Evolutionary conservation across 2,329 filamentous ascomycete genomes (phyloP).

Genomic region (Penicillium sp.): DNA sequence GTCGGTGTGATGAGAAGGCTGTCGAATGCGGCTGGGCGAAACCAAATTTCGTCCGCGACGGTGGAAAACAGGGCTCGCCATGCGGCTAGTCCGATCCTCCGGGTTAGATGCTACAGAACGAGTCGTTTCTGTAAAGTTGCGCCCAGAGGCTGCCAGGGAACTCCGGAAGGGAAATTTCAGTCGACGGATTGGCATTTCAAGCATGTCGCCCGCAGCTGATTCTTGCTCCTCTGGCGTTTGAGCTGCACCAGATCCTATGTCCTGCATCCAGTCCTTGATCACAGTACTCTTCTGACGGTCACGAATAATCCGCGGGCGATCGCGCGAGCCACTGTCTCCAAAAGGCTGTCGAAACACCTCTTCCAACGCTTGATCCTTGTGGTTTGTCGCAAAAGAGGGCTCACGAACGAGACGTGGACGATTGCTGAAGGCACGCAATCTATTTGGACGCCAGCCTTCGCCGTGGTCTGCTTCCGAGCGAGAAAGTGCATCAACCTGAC

Average conservation of each 20-base stretch:
- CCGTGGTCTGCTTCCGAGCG: constrained; percentile 48
- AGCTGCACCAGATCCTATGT: constrained; percentile 50
- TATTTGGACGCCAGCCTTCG: constrained; percentile 52
- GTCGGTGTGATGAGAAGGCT: constrained; percentile 60
- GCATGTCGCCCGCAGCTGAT: constrained; percentile 50
- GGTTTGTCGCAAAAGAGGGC: constrained; percentile 79
- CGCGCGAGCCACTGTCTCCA: constrained; percentile 53
- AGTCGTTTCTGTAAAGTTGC: constrained; percentile 47
- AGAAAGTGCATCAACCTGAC: constrained; percentile 69
- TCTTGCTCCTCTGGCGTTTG: constrained; percentile 58
- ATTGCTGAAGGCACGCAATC: constrained; percentile 66
- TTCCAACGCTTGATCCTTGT: constrained; percentile 83
- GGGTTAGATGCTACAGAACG: constrained; percentile 55
- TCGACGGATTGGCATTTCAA: constrained; percentile 51
- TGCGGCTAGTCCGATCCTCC: constrained; percentile 40
- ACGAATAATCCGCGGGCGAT: constrained; percentile 51
- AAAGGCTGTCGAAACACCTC: constrained; percentile 79
- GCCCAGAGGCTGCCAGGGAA: constrained; percentile 23
- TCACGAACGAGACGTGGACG: constrained; percentile 63
- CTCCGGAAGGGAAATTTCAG: constrained; percentile 44
- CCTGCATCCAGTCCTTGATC: constrained; percentile 86
- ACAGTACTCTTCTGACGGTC: constrained; percentile 72
- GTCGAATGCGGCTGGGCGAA: constrained; percentile 32
- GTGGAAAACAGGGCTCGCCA: constrained; percentile 29
- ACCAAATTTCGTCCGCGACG: constrained; percentile 29